Evolutionary conservation across 2,329 filamentous ascomycete species (phyloP), one percentile per base, ranked within the genome.

Genomic region (Pezicula neosporulosa): DNA sequence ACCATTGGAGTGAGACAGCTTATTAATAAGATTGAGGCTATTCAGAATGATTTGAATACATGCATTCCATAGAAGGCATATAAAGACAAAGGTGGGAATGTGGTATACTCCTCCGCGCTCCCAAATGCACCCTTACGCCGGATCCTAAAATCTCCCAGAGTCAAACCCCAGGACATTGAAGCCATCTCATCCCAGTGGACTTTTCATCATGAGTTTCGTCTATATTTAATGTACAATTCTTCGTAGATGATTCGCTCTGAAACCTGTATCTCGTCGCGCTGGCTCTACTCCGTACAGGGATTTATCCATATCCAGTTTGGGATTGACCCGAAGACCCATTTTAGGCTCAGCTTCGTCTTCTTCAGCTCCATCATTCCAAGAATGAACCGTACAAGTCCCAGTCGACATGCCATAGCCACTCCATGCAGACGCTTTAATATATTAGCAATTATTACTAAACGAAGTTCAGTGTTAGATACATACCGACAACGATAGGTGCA

Each of bases 311-410:
- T 62, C 57, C 75, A 76, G 50, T 70, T 61, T 62, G 35, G 61
- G 54, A 38, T 78, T 50, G 70, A 71, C 50, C 66, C 69, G 55
- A 72, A 70, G 50, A 64, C 66, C 55, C 70, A 81, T 75, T 18
- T 68, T 68, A 1, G 74, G 77, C n/a, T 72, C 71, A 6, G 72
- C 82, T 56, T 86, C 80, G 54, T 85, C 82, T 19, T 76, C 72
- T 6, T 77, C 72, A 12, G 76, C 65, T 6, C 77, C 80, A 56
- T 86, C 82, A 51, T 85, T 86, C 85, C 85, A 89, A 9, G 74
- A 77, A 67, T 88, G 85, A 24, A 86, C 72, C 1, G 82, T 85
- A 57, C 82, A 86, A 3, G 85, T 87, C 12, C 85, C 85, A 15
- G 78, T 77, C 1, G 76, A 75, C 60, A 81, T 78, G 21, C 82